phyloP scores from a whole-genome alignment of 495 filamentous ascomycete genomes.

The Neurospora sp. region DNA sequence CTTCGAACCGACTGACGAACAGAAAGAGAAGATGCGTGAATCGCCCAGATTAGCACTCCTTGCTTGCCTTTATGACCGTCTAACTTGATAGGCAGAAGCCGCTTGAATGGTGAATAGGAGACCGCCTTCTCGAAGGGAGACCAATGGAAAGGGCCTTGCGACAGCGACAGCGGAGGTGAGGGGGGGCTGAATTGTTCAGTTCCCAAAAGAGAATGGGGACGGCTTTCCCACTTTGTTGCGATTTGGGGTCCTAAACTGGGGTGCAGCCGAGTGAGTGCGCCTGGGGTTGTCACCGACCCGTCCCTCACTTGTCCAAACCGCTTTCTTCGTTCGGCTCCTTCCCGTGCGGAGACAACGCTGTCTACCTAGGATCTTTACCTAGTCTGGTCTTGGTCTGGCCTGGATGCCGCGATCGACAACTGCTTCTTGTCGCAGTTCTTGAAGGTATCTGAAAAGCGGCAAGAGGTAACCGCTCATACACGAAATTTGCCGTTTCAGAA shows the following conservation, averaged over 20 bases:
- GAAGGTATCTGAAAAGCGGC: background rate
- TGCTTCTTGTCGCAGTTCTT: background rate
- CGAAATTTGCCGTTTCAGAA: background rate
- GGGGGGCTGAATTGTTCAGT: background rate
- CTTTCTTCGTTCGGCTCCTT: background rate
- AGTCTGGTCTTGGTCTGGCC: background rate
- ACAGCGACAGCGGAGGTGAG: background rate
- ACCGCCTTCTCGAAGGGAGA: background rate
- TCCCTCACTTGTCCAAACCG: background rate
- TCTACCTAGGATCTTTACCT: background rate
- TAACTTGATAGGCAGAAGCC: background rate
- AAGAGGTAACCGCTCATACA: background rate
- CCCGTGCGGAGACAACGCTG: background rate
- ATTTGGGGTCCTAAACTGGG: background rate
- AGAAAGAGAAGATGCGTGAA: background rate
- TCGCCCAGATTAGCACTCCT: background rate
- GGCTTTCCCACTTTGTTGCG: background rate
- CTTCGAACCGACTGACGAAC: background rate
- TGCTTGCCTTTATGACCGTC: background rate
- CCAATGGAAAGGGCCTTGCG: background rate
- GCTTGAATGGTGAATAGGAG: background rate
- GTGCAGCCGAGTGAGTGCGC: background rate
- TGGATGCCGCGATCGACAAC: background rate
- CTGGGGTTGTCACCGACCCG: background rate
- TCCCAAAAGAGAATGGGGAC: background rate